Base-by-base conservation (phyloP, 352 stramenopile genomes). In the Globisporangium sylvaticum region DNA sequence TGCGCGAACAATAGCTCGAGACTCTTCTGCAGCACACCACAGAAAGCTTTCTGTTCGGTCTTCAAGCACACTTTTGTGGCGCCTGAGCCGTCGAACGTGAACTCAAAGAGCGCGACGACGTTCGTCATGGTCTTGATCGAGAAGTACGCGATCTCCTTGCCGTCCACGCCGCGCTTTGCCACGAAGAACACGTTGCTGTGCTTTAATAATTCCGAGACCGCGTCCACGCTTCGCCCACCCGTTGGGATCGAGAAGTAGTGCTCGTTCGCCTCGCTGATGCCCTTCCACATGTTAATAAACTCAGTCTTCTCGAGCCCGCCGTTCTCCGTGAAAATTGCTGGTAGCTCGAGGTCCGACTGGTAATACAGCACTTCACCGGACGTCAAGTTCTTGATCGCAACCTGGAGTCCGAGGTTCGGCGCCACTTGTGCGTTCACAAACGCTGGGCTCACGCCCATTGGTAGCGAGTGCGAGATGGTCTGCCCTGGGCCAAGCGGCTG, bases 361-460 rank as follows among this genome's bases (percentile, higher is more conserved):
- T 98, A 98, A 78, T 99, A 99, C 65, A 99, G 87, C 15, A 99
- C 96, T 20, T 91, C 88, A 29, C 89, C 85, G 39, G 81, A 97
- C 37, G 87, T 87, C 72, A 98, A 92, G 77, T 99, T 99, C 81
- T 99, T 99, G 76, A 99, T 96, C 9, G 97, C 97, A 58, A 98
- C 89, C 74, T 99, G 97, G 12, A 99, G 77, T n/a, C 77, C 77
- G 5, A 90, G 66, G 67, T 91, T 92, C 10, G 87, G 87, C 2
- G 84, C 78, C 31, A 93, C 85, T 4, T 73, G 68, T 7, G 87
- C 68, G 64, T 95, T 95, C 29, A 95, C 87, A 25, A 90, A 89
- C 34, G 81, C 79, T 4, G 84, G 83, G 55, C 80, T 93, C 65
- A 95, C 87, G n/a, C 82, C 77, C 87, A 95, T 91, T 1, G 84